These are phyloP conservation scores for Coprinellus micaceus DNA, from an alignment of 768 basidiomycete species.

Conservation along the genomic window DNA sequence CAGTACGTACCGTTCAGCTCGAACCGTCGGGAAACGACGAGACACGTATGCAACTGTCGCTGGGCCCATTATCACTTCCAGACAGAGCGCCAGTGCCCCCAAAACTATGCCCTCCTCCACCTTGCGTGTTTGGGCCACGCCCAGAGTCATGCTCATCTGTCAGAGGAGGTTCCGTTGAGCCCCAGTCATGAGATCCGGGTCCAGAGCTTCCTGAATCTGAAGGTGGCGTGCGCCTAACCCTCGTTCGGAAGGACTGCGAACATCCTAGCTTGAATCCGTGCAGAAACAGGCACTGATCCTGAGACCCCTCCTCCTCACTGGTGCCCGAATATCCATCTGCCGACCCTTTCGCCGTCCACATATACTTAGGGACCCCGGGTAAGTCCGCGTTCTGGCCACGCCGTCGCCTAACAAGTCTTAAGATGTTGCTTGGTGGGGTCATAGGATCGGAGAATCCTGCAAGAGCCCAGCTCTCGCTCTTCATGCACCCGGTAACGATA, in stretches of 20 bases:
- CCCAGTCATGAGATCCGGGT: background rate
- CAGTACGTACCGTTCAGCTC: background rate
- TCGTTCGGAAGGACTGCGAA: background rate
- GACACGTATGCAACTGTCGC: no score
- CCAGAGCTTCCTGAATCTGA: background rate
- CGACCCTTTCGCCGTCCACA: no score
- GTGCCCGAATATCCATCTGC: no score
- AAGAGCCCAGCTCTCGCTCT: background rate
- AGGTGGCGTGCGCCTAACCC: background rate
- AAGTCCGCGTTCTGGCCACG: no score
- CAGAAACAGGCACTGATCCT: background rate
- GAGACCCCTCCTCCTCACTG: no score
- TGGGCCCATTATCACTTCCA: no score
- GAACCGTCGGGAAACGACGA: no score
- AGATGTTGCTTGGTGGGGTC: background rate
- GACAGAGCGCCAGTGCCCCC: no score
- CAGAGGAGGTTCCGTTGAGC: background rate
- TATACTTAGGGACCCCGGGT: no score
- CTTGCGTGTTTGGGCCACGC: no score
- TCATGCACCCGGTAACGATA: background rate
- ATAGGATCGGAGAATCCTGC: background rate
- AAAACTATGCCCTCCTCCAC: no score
- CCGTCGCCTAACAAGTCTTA: background rate
- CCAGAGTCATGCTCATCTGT: no score
- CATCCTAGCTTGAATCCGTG: background rate